phyloP scores from a whole-genome alignment of 2,329 filamentous ascomycete species.

The Hymenoscyphus fructigenus region DNA sequence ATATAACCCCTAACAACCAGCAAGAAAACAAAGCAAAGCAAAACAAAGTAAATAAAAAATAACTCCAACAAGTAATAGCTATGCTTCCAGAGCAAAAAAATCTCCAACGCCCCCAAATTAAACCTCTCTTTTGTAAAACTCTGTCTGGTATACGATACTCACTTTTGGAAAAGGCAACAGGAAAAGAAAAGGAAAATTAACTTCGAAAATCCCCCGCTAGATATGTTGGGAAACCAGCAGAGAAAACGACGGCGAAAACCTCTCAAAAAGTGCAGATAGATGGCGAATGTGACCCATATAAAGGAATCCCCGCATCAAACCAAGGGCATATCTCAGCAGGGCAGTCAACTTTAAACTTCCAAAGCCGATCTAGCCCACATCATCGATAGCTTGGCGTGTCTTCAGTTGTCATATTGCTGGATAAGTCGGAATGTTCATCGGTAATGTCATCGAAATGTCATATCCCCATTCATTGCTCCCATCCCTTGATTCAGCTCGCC shows the following conservation, averaged over 20 bases:
- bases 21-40: no score
- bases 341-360: neutral
- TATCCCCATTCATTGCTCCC: conserved; percentile 12
- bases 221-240: no score
- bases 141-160: neutral
- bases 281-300: neutral
- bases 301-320: neutral
- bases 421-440: neutral
- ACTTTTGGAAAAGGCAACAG: neutral
- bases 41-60: no score
- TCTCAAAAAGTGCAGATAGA: no score
- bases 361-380: neutral
- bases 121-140: neutral
- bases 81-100: neutral
- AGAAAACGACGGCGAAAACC: no score
- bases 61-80: no score
- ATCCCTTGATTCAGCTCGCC: conserved; percentile 16
- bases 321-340: neutral
- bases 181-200: no score
- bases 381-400: conserved; percentile 6
- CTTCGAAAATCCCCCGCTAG: no score
- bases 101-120: neutral
- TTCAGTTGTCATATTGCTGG: neutral
- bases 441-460: conserved; percentile 17
- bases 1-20: no score